Conservation (phyloP, 371 early-diverging fungal species). For the Mucor plumbeus region DNA sequence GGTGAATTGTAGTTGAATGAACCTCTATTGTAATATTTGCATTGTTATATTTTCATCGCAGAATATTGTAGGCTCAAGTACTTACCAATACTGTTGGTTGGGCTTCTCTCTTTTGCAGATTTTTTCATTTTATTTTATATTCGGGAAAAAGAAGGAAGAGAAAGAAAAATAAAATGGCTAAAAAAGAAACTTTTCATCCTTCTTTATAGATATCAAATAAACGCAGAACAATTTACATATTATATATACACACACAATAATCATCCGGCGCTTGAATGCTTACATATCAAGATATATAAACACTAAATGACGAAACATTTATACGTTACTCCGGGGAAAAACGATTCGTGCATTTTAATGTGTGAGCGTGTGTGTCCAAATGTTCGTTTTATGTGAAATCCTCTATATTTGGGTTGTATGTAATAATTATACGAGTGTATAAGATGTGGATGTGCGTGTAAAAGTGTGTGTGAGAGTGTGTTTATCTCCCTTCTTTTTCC, state of each 20-base stretch:
- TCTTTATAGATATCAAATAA: too few relatives aligned
- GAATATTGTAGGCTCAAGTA: neutral
- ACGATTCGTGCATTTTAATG: neutral
- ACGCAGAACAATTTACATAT: too few relatives aligned
- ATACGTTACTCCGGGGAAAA: neutral
- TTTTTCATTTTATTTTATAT: conserved; percentile 14
- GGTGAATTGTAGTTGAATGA: conserved; percentile 22
- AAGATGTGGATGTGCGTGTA: neutral
- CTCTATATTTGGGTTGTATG: neutral
- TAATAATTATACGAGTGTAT: neutral
- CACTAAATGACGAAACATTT: neutral
- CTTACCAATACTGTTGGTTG: conserved; percentile 13
- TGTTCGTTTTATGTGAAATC: too few relatives aligned
- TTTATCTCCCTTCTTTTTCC: neutral
- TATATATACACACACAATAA: too few relatives aligned
- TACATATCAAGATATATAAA: too few relatives aligned
- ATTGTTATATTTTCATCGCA: neutral
- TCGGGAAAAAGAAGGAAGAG: neutral
- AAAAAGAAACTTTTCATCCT: neutral
- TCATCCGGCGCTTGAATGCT: too few relatives aligned
- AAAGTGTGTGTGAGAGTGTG: too few relatives aligned
- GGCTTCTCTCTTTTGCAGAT: conserved; percentile 8
- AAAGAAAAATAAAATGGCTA: neutral
- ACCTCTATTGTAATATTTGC: neutral
- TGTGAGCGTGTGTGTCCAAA: neutral